Conservation (phyloP, 2,329 filamentous ascomycete genomes). For the Geoglossum cookeanum region DNA sequence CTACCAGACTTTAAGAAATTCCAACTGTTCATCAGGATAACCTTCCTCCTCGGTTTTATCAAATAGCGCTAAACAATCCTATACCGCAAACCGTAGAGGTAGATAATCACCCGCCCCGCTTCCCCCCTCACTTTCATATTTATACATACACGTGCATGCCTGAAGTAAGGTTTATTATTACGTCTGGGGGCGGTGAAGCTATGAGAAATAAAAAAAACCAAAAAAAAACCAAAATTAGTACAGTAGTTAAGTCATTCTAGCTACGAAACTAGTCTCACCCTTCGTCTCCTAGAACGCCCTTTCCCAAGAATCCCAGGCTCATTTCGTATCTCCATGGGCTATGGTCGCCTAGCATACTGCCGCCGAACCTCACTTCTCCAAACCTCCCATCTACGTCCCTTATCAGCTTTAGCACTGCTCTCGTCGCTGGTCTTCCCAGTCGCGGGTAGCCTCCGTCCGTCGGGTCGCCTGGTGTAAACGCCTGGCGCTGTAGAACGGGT, state of each 20-base stretch:
- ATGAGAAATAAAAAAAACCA: too few species aligned
- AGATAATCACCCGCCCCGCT: too few species aligned
- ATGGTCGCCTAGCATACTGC: constrained; percentile 58
- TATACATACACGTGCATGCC: too few species aligned
- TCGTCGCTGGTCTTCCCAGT: constrained; percentile 45
- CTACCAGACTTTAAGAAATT: too few species aligned
- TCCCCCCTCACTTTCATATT: too few species aligned
- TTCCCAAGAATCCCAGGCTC: constrained; percentile 39
- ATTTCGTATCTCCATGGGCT: constrained; percentile 57
- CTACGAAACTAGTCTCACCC: background rate
- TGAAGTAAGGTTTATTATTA: too few species aligned
- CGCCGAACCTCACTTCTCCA: constrained; percentile 49
- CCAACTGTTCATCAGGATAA: too few species aligned
- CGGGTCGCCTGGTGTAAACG: constrained; percentile 27
- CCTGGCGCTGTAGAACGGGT: constrained; percentile 45
- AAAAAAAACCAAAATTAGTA: too few species aligned
- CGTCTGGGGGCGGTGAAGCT: too few species aligned
- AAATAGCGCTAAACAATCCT: too few species aligned
- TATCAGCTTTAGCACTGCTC: constrained; percentile 52
- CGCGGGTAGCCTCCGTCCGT: constrained; percentile 23
- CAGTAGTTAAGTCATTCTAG: background rate
- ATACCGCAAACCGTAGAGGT: too few species aligned
- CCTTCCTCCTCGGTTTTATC: too few species aligned
- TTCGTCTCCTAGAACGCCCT: constrained; percentile 22
- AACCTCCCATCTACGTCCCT: constrained; percentile 52